Conservation (phyloP, 345 rosid species). For the Sisymbrium irio region DNA sequence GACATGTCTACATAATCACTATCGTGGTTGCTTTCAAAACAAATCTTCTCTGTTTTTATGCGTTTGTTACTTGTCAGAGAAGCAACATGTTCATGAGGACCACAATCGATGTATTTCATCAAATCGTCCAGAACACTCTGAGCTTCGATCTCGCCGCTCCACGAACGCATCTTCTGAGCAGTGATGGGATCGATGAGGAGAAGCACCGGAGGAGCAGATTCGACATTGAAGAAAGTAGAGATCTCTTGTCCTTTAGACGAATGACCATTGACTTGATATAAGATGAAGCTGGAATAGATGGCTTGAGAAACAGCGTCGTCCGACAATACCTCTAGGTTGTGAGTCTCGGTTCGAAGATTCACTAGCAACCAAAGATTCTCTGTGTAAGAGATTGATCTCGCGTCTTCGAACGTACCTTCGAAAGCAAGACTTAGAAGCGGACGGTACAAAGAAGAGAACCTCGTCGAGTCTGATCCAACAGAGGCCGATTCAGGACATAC, state of each 20-base stretch:
- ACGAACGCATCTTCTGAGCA: conserved; percentile 59
- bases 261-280: background rate
- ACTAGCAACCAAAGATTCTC: conserved; percentile 10
- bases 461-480: background rate
- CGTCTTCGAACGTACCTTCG: background rate
- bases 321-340: background rate
- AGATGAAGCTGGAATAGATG: background rate
- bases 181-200: background rate
- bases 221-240: conserved; percentile 61
- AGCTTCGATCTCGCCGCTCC: conserved; percentile 78
- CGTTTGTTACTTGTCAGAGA: background rate
- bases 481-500: no score
- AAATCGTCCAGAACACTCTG: conserved; percentile 65
- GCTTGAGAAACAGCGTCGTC: background rate
- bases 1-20: background rate
- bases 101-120: background rate
- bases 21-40: background rate
- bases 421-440: background rate
- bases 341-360: background rate
- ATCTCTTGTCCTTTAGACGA: conserved; percentile 57
- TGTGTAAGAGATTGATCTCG: background rate
- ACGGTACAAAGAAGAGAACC: background rate
- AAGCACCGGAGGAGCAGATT: conserved; percentile 28
- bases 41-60: background rate
- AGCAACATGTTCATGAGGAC: conserved; percentile 14